Percentiles rank a stretch among this genome's conserved stretches.
phyloP scores from a whole-genome alignment of 345 rosid genomes.

The Salix koriyanagi region DNA sequence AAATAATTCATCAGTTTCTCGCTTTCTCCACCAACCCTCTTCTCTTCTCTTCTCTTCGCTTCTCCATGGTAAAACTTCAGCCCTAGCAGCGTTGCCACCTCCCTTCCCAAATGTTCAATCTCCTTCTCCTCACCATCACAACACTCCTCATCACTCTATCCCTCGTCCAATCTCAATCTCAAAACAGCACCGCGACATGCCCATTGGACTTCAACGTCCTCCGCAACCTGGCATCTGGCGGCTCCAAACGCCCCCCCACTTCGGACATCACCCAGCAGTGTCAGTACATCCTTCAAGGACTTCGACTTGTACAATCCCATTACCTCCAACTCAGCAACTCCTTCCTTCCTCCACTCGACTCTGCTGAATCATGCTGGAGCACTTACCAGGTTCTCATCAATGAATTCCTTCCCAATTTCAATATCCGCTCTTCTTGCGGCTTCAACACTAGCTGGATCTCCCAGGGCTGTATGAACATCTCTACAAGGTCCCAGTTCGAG shows the following conservation, averaged over 20 bases:
- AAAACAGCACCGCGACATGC: background rate
- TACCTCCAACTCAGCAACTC: constrained; percentile 49
- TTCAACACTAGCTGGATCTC: constrained; percentile 73
- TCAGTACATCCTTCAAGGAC: constrained; percentile 59
- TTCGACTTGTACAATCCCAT: constrained; percentile 61
- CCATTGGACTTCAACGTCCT: constrained; percentile 20
- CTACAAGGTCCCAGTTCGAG: constrained; percentile 58
- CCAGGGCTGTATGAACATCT: constrained; percentile 68
- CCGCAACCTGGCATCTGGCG: constrained; percentile 18
- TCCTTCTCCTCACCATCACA: background rate
- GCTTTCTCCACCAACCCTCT: background rate
- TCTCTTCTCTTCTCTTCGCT: background rate
- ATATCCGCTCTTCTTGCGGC: constrained; percentile 58
- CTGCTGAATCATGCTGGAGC: constrained; percentile 70
- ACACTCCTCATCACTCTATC: background rate
- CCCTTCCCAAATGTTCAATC: background rate
- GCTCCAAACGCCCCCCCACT: background rate
- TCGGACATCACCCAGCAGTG: constrained; percentile 35
- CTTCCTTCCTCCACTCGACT: constrained; percentile 55
- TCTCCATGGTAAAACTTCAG: no score
- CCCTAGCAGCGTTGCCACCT: background rate
- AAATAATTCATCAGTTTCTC: no score
- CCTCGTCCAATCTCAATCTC: background rate
- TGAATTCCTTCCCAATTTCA: constrained; percentile 33
- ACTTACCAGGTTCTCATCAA: constrained; percentile 43